Percentiles rank a stretch among this genome's conserved stretches.
These are phyloP conservation scores for Diversispora epigaea DNA, from an alignment of 192 early-diverging fungal genomes.

Conservation along the genomic window DNA sequence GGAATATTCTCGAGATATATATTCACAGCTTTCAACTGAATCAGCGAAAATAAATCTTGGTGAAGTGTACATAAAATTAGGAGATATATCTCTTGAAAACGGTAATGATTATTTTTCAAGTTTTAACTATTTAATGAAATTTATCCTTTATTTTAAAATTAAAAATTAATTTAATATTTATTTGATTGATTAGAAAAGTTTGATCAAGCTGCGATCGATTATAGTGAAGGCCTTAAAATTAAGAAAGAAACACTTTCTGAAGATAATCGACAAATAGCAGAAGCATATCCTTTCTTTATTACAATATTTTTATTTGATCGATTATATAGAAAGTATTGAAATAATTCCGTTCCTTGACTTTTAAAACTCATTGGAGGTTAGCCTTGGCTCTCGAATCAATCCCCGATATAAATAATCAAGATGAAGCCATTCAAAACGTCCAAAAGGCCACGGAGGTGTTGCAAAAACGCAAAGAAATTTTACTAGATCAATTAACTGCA, in stretches of 20 bases:
- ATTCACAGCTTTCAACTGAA: slow-evolving; percentile 52
- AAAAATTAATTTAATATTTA: neutral
- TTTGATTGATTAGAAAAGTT: slow-evolving; percentile 53
- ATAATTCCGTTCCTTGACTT: slow-evolving; percentile 1
- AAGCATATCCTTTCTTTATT: slow-evolving; percentile 43
- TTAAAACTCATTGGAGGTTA: slow-evolving; percentile 60
- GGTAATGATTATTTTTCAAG: slow-evolving; percentile 46
- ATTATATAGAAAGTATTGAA: neutral
- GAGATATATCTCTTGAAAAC: slow-evolving; percentile 86
- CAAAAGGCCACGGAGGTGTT: slow-evolving; percentile 57
- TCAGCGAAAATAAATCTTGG: slow-evolving; percentile 56
- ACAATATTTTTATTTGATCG: neutral
- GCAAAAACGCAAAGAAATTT: slow-evolving; percentile 45
- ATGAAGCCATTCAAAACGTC: slow-evolving; percentile 55
- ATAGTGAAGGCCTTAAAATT: slow-evolving; percentile 50
- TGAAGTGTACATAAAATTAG: slow-evolving; percentile 72
- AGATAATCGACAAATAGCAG: slow-evolving; percentile 63
- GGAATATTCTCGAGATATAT: slow-evolving; percentile 81
- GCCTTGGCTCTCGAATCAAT: slow-evolving; percentile 64
- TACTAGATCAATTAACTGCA: slow-evolving; percentile 38
- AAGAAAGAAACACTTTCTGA: slow-evolving; percentile 49
- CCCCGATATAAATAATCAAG: slow-evolving; percentile 41
- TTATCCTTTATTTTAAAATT: neutral
- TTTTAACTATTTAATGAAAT: slow-evolving; percentile 18
- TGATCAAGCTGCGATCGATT: slow-evolving; percentile 66